Percentiles rank a stretch among this genome's conserved stretches.
Conservation (phyloP, 192 early-diverging fungal species). For the Coemansia sp. region DNA sequence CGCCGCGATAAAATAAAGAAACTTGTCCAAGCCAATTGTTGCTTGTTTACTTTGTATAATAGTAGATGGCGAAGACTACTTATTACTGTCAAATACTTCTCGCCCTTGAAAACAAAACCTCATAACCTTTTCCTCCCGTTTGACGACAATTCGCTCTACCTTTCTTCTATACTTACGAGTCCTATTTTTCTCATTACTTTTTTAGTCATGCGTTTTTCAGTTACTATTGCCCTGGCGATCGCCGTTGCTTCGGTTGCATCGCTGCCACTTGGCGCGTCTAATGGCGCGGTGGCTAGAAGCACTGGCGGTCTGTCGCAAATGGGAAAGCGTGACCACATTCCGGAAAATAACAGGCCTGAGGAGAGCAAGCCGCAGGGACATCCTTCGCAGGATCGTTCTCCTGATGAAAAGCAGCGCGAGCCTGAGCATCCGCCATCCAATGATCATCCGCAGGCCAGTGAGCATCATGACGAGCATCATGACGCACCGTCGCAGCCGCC, state of each 20-base stretch:
- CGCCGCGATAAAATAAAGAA: background rate
- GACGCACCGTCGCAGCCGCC: slow-evolving; percentile 5
- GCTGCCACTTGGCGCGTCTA: slow-evolving; percentile 1
- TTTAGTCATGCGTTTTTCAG: slow-evolving; percentile 17
- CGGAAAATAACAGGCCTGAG: slow-evolving; percentile 2
- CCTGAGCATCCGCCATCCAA: background rate
- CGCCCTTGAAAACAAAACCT: background rate
- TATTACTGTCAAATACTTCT: background rate
- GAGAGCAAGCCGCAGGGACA: background rate
- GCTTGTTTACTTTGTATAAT: background rate
- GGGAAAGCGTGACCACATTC: background rate
- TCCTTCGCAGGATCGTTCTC: background rate
- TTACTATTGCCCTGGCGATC: slow-evolving; percentile 18
- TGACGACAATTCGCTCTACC: slow-evolving; percentile 1
- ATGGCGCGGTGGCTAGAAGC: background rate
- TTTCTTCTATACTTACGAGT: background rate
- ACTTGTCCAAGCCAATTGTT: background rate
- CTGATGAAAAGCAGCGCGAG: background rate
- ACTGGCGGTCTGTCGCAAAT: background rate
- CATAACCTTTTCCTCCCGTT: slow-evolving; percentile 1
- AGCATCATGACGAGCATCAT: background rate
- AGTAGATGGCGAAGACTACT: background rate
- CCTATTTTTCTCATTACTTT: background rate
- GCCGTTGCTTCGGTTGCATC: slow-evolving; percentile 13
- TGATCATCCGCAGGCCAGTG: background rate